Evolutionary conservation across 345 rosid genomes (phyloP).

Genomic region (Eucalyptus tenuipes): DNA sequence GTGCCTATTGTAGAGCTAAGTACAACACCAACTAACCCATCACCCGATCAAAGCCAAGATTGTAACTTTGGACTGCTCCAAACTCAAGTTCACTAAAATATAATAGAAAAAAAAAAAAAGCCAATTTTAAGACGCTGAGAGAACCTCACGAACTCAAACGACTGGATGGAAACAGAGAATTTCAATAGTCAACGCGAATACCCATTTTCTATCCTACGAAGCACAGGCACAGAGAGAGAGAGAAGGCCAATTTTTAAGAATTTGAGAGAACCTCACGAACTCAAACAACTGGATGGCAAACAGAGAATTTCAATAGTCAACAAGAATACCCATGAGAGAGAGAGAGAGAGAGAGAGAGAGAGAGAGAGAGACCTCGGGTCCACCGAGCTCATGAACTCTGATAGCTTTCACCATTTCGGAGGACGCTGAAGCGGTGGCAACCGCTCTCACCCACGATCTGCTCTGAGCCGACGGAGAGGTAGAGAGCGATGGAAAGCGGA

Average conservation of each 20-base stretch:
- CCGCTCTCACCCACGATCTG: neutral
- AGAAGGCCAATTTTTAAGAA: neutral
- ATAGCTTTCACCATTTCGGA: conserved; percentile 76
- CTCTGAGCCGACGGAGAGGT: neutral
- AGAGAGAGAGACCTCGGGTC: neutral
- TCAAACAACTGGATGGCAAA: too few species aligned
- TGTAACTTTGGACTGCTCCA: neutral
- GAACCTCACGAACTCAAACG: neutral
- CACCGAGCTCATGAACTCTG: conserved; percentile 69
- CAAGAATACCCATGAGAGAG: neutral
- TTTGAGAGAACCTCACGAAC: too few species aligned
- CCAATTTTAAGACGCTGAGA: neutral
- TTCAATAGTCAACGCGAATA: neutral
- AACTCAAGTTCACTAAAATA: neutral
- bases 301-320: too few species aligned
- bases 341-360: neutral
- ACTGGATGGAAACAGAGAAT: neutral
- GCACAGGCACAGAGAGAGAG: neutral
- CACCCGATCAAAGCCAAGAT: neutral
- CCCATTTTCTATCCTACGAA: neutral
- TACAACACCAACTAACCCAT: neutral
- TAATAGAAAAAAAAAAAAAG: neutral
- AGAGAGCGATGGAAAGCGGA: neutral
- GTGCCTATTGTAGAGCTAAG: neutral
- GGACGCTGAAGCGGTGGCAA: neutral